Conservation (phyloP, 352 stramenopile genomes). For the Chrysophaeum taylorii region DNA sequence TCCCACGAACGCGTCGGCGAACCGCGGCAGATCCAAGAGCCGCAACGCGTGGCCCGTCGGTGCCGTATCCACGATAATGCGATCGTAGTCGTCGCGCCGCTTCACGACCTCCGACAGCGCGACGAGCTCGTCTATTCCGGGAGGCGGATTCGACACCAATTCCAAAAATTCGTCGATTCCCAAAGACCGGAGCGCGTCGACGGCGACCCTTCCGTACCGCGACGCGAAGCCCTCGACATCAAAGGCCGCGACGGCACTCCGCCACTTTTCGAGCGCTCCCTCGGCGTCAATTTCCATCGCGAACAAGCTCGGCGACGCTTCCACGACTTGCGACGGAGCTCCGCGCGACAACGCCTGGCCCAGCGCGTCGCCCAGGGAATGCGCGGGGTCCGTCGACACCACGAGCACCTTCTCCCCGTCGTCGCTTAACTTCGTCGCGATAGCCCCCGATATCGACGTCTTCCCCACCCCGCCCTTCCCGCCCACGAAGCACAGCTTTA, state of each 20-base stretch:
- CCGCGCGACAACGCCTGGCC: constrained; percentile 46
- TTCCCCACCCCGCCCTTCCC: constrained; percentile 72
- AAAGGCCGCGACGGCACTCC: constrained; percentile 31
- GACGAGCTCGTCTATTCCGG: constrained; percentile 67
- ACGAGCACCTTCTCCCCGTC: constrained; percentile 33
- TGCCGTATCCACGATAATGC: constrained; percentile 66
- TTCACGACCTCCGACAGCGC: constrained; percentile 59
- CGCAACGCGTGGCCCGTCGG: constrained; percentile 66
- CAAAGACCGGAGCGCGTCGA: constrained; percentile 14
- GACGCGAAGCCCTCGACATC: constrained; percentile 17
- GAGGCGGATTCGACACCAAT: constrained; percentile 60
- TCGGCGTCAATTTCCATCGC: constrained; percentile 57
- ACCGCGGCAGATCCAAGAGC: constrained; percentile 60
- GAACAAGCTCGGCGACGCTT: constrained; percentile 38
- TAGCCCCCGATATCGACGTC: constrained; percentile 37
- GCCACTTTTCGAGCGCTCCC: constrained; percentile 49
- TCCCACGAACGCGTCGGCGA: constrained; percentile 58
- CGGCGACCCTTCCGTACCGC: constrained; percentile 1
- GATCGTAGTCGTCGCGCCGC: constrained; percentile 43
- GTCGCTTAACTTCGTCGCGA: constrained; percentile 23
- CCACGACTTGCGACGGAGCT: no score
- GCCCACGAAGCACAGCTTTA: constrained; percentile 70
- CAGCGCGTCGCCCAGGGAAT: constrained; percentile 63
- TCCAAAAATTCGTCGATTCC: constrained; percentile 40
- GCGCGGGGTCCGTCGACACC: constrained; percentile 68